A percentile compares a stretch with the other conserved stretches of the same genome.
phyloP scores from a whole-genome alignment of 2,329 filamentous ascomycete species.

The Eurotiales sp. region DNA sequence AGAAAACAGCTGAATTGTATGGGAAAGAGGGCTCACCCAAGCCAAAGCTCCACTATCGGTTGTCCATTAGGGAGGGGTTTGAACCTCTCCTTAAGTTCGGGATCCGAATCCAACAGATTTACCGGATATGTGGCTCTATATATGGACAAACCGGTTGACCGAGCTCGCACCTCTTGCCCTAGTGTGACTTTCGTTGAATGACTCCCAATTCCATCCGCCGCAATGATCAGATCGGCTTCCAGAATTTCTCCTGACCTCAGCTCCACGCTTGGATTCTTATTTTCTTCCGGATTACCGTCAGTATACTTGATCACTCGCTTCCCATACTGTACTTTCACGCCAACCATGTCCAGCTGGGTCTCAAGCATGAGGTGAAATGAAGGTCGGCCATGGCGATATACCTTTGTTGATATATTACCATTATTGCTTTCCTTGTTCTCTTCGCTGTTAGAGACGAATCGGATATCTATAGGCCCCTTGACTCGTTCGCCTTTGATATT shows the following conservation, averaged over 20 bases:
- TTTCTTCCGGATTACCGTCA: not conserved
- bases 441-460: not conserved
- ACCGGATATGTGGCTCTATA: constrained; percentile 20
- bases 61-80: constrained; percentile 2
- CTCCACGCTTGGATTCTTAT: constrained; percentile 18
- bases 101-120: constrained; percentile 9
- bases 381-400: constrained; percentile 11
- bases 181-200: constrained; percentile 21
- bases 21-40: not conserved
- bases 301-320: constrained; percentile 5
- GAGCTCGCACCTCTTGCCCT: constrained; percentile 19
- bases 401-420: not conserved
- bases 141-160: constrained; percentile 23
- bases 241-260: constrained; percentile 19
- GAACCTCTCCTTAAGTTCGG: constrained; percentile 5
- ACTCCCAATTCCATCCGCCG: constrained; percentile 31
- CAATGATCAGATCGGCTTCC: constrained; percentile 28
- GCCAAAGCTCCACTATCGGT: constrained; percentile 1
- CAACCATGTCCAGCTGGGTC: constrained; percentile 4
- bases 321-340: constrained; percentile 10
- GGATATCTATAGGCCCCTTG: not conserved
- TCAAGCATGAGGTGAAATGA: constrained; percentile 11
- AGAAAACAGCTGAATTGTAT: too few relatives aligned
- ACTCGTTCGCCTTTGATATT: constrained; percentile 11
- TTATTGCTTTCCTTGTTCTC: not conserved